These are phyloP conservation scores for Annulohypoxylon bovei DNA, from an alignment of 495 filamentous ascomycete genomes.

Conservation along the genomic window DNA sequence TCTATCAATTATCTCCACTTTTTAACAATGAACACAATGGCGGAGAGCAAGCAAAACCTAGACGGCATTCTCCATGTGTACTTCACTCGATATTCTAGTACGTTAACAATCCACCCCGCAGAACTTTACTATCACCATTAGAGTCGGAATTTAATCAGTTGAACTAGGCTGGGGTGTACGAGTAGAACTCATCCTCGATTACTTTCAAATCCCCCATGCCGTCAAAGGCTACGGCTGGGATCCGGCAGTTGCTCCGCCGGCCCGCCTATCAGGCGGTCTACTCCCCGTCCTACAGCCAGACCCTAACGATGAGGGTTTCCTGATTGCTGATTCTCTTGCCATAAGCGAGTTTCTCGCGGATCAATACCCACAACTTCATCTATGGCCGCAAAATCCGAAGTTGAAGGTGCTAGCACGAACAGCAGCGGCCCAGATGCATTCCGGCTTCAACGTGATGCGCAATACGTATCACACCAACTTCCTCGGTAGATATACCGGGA, in stretches of 20 bases:
- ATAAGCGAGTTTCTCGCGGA: slow-evolving; percentile 66
- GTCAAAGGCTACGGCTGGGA: slow-evolving; percentile 23
- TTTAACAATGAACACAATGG: slow-evolving; percentile 15
- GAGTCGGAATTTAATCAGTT: background rate
- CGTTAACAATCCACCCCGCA: background rate
- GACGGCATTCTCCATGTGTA: slow-evolving; percentile 36
- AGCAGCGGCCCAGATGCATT: slow-evolving; percentile 65
- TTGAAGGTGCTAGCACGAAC: slow-evolving; percentile 62
- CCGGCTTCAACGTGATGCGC: slow-evolving; percentile 59
- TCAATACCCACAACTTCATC: slow-evolving; percentile 49
- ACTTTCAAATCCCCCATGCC: slow-evolving; percentile 36
- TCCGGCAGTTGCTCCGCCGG: slow-evolving; percentile 14
- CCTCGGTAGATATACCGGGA: slow-evolving; percentile 49
- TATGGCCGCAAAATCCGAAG: slow-evolving; percentile 58
- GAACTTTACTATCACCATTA: background rate
- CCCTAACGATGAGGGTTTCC: slow-evolving; percentile 30
- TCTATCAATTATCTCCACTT: background rate
- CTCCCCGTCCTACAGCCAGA: slow-evolving; percentile 34
- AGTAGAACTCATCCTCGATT: slow-evolving; percentile 27
- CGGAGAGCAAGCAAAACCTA: slow-evolving; percentile 3
- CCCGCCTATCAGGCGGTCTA: slow-evolving; percentile 11
- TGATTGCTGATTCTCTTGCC: slow-evolving; percentile 62
- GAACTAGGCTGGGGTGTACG: slow-evolving; percentile 38
- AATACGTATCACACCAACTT: slow-evolving; percentile 58
- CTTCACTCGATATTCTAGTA: slow-evolving; percentile 44